phyloP scores from a whole-genome alignment of 169 alveolate genomes.

The Theileria orientalis region DNA sequence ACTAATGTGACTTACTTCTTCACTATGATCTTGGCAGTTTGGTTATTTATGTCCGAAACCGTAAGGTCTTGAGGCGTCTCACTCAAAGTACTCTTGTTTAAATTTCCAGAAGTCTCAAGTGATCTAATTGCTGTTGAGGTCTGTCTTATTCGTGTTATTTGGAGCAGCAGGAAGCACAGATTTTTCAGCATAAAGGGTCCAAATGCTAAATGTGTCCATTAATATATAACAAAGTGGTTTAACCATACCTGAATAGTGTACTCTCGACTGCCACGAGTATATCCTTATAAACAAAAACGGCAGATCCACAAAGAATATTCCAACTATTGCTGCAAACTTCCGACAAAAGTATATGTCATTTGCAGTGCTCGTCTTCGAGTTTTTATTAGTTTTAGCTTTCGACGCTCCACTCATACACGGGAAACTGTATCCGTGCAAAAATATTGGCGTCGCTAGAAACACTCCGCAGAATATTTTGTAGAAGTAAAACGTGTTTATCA shows the following conservation, averaged over 20 bases:
- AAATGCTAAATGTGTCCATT: slow-evolving; percentile 17
- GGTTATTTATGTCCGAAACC: not conserved
- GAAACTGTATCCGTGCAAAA: slow-evolving; percentile 61
- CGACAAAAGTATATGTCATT: slow-evolving; percentile 59
- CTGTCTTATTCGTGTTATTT: slow-evolving; percentile 57
- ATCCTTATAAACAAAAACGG: slow-evolving; percentile 51
- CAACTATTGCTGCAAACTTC: slow-evolving; percentile 66
- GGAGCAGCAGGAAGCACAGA: slow-evolving; percentile 46
- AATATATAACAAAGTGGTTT: not conserved
- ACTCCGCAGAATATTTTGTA: slow-evolving; percentile 52
- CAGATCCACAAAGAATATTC: slow-evolving; percentile 61
- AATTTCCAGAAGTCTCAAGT: slow-evolving; percentile 12
- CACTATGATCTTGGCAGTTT: no score
- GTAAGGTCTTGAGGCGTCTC: slow-evolving; percentile 29
- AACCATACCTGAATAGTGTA: slow-evolving; percentile 22
- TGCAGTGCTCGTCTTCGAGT: slow-evolving; percentile 21
- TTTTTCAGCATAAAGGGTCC: slow-evolving; percentile 58
- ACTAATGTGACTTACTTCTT: no score
- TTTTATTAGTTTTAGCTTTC: not conserved
- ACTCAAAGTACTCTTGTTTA: not conserved
- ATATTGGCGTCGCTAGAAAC: slow-evolving; percentile 41
- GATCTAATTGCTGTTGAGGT: slow-evolving; percentile 40
- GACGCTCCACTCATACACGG: slow-evolving; percentile 56
- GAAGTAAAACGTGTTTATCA: slow-evolving; percentile 13
- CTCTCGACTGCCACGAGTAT: slow-evolving; percentile 40